Evolutionary conservation across 768 basidiomycete genomes (phyloP), one percentile per base, ranked within the genome.

Genomic region (Megacollybia marginata): DNA sequence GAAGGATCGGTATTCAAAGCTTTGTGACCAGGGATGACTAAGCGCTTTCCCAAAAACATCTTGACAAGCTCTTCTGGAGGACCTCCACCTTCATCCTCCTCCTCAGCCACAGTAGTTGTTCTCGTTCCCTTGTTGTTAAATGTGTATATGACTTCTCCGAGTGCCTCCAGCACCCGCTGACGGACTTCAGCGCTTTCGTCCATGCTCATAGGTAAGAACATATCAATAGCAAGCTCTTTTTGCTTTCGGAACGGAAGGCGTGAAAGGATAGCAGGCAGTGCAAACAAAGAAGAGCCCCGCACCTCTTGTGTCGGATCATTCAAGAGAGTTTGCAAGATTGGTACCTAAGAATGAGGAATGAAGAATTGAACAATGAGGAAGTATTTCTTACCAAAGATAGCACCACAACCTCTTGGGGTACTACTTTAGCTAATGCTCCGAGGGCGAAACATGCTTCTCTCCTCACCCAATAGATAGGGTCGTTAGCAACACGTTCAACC

Each of bases 391-490:
- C 90, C 68, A 88, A 69, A 48, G 81, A 77, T 44, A 64, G 72
- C 19, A 76, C 61, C 16, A 92, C 77, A 20, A 89, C 64, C 56
- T 90, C 88, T 40, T 78, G 68, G n/a, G 89, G 83, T 8, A 91
- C 83, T 19, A 90, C 81, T 65, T 94, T 93, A 16, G 92, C 90
- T 48, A 97, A 71, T 9, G 87, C 88, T 0, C 90, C 92, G 23
- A 97, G 70, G 3, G 92, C 92, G 55, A 91, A 88, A 1, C 87
- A 87, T 2, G 90, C 91, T 62, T 95, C 90, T 47, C 85, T 73
- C 54, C 91, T 73, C 16, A 93, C 88, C 80, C 86, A 90, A 47
- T 82, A 84, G 18, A 85, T 71, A 42, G 78, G 65, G 61, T 88
- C 87, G 28, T 68, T 69, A 5, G 76, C 76, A 3, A 85, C 79